These are phyloP conservation scores for Vanrija sp. DNA, from an alignment of 1,284 basidiomycete genomes.

Conservation along the genomic window DNA sequence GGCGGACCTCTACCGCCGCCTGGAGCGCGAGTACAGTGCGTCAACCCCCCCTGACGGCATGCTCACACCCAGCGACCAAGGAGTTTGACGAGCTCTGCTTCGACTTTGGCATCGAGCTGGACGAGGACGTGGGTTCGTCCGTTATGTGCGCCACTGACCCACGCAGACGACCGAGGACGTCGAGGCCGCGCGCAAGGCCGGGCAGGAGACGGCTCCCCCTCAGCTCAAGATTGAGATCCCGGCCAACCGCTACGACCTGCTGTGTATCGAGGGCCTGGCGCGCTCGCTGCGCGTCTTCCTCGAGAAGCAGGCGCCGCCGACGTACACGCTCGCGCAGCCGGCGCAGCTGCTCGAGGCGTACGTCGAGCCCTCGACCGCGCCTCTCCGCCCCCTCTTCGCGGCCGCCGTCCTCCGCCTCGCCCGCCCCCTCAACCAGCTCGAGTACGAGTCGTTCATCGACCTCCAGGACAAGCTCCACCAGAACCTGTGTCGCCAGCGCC, in stretches of 20 bases:
- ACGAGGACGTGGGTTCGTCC: conserved; percentile 74
- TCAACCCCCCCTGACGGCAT: no score
- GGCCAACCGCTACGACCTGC: conserved; percentile 94
- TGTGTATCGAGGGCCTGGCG: conserved; percentile 95
- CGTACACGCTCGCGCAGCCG: conserved; percentile 69
- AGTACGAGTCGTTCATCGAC: conserved; percentile 97
- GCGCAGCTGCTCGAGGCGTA: conserved; percentile 63
- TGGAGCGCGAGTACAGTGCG: conserved; percentile 79
- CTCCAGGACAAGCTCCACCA: conserved; percentile 97
- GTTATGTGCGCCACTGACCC: neutral
- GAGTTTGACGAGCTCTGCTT: conserved; percentile 96
- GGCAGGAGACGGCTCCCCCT: conserved; percentile 73
- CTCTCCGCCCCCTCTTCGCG: conserved; percentile 86
- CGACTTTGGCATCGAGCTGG: conserved; percentile 94
- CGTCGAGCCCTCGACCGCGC: conserved; percentile 66
- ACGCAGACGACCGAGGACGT: conserved; percentile 82
- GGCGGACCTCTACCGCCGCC: conserved; percentile 82
- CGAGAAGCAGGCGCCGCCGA: conserved; percentile 63
- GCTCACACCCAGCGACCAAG: conserved; percentile 63
- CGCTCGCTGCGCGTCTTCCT: conserved; percentile 84
- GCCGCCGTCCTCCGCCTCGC: conserved; percentile 86
- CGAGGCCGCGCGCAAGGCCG: conserved; percentile 72
- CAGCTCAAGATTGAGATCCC: conserved; percentile 99
- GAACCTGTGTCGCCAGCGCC: conserved; percentile 85
- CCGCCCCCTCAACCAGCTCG: conserved; percentile 73